Evolutionary conservation across 352 stramenopile genomes (phyloP).

Genomic region (Phytophthora cryptogea): DNA sequence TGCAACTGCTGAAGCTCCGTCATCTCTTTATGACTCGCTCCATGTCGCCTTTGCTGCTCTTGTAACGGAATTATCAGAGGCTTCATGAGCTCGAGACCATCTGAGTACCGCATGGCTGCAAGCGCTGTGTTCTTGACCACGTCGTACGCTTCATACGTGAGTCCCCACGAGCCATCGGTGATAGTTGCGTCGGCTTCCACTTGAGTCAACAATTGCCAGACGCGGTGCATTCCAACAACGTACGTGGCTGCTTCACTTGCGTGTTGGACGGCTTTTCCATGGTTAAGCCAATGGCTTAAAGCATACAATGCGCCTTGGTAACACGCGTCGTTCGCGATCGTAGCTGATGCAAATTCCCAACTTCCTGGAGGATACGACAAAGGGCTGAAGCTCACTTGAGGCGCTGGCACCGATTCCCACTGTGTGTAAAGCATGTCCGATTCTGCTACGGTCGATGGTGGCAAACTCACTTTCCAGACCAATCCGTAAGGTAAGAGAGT

Average conservation of each 20-base stretch:
- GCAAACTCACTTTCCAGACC: slow-evolving; percentile 49
- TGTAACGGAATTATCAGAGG: slow-evolving; percentile 16
- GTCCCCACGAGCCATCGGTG: slow-evolving; percentile 14
- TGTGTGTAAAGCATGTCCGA: slow-evolving; percentile 15
- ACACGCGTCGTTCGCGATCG: slow-evolving; percentile 54
- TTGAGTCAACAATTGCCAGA: slow-evolving; percentile 33
- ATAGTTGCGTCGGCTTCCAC: slow-evolving; percentile 23
- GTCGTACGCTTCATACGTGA: slow-evolving; percentile 59
- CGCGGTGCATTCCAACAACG: slow-evolving; percentile 35
- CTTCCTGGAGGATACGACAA: slow-evolving; percentile 37
- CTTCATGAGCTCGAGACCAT: slow-evolving; percentile 26
- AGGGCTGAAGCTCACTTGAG: slow-evolving; percentile 10
- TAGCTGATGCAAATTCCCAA: slow-evolving; percentile 59
- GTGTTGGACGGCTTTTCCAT: slow-evolving; percentile 26
- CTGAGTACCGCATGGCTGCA: slow-evolving; percentile 48
- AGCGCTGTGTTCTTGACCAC: slow-evolving; percentile 57
- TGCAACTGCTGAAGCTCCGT: slow-evolving; percentile 21
- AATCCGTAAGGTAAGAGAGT: slow-evolving; percentile 46
- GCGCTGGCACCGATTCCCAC: slow-evolving; percentile 16
- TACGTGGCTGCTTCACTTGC: slow-evolving; percentile 37
- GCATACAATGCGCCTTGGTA: slow-evolving; percentile 51
- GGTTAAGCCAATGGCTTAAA: slow-evolving; percentile 49
- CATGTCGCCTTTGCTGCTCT: slow-evolving; percentile 13
- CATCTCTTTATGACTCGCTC: slow-evolving; percentile 11
- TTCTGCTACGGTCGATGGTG: slow-evolving; percentile 12